A percentile compares a stretch with the other conserved stretches of the same genome.
phyloP scores from a whole-genome alignment of 2,329 filamentous ascomycete genomes.

The Cadophora sp. region DNA sequence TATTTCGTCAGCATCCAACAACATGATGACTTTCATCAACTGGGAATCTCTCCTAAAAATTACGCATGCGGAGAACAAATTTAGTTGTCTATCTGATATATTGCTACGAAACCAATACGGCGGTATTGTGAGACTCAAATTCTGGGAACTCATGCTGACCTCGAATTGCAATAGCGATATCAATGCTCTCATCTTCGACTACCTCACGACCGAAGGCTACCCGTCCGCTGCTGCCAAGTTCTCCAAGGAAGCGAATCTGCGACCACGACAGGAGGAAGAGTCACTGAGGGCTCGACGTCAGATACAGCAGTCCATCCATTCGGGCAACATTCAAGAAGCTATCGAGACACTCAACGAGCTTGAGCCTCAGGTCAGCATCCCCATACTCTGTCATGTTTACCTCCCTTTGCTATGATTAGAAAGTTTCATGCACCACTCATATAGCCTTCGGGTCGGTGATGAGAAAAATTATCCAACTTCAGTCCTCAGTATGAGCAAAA shows the following conservation, averaged over 20 bases:
- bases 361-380: slow-evolving; percentile 81
- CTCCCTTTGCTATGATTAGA: slow-evolving; percentile 83
- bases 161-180: slow-evolving; percentile 72
- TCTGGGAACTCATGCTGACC: slow-evolving; percentile 29
- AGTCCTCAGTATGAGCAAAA: slow-evolving; percentile 84
- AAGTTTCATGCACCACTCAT: slow-evolving; percentile 99
- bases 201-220: slow-evolving; percentile 95
- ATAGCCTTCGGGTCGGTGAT: slow-evolving; percentile 87
- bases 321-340: slow-evolving; percentile 83
- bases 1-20: slow-evolving; percentile 36
- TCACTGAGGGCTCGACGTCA: slow-evolving; percentile 80
- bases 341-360: slow-evolving; percentile 89
- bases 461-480: slow-evolving; percentile 75
- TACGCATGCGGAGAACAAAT: slow-evolving; percentile 84
- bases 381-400: slow-evolving; percentile 18
- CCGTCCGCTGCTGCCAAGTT: slow-evolving; percentile 92
- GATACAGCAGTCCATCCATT: slow-evolving; percentile 85
- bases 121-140: neutral
- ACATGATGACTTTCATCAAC: slow-evolving; percentile 84
- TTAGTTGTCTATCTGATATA: slow-evolving; percentile 78
- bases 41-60: slow-evolving; percentile 99
- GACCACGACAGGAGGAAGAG: slow-evolving; percentile 72
- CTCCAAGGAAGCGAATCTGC: slow-evolving; percentile 89
- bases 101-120: slow-evolving; percentile 32
- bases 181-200: slow-evolving; percentile 94